Evolutionary conservation across 768 basidiomycete genomes (phyloP), one percentile per base, ranked within the genome.

Genomic region (Agrocybe chaxingu): DNA sequence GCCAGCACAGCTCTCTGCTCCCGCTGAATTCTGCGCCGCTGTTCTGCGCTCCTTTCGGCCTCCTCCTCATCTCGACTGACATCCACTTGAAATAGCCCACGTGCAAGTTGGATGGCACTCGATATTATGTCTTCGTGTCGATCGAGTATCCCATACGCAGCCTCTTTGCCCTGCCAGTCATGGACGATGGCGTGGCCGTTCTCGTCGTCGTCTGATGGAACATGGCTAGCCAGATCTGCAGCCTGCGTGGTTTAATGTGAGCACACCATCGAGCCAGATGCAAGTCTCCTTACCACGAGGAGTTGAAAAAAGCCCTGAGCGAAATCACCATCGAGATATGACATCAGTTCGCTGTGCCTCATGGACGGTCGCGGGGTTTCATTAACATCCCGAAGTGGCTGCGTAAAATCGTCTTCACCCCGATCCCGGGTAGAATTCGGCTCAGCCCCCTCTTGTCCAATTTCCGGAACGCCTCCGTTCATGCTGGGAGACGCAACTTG

Each of bases 161-260:
- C 47, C 54, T 63, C 63, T 41, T 60, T 52, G 48, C 54, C 58
- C 35, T 64, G 57, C 33, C 58, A 52, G 52, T 65, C 68, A 59
- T 69, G 70, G 48, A 82, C 56, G 54, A 75, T 67, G 13, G 53
- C 53, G 59, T 79, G 73, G 4, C 83, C 86, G 34, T 77, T 56
- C 61, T 84, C 85, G 57, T 84, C 85, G 61, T 85, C 82, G 16
- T 64, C 65, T 9, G 70, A 67, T 30, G 66, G 64, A 53, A 57
- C 66, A 55, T 63, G 65, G 53, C 55, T 66, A 51, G 57, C 69
- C 54, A 67, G 68, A 42, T 65, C 66, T n/a, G 62, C 40, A 34
- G 62, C 61, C 70, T 72, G 55, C 42, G 31, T 39, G 10, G 36
- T 36, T 38, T 52, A 30, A 48, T 51, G 24, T 24, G 24, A 24